Percentiles rank a stretch among this genome's conserved stretches.
Evolutionary conservation across 202 grass and related monocot species (phyloP).

Genomic region (Cymbopogon flexuosus): DNA sequence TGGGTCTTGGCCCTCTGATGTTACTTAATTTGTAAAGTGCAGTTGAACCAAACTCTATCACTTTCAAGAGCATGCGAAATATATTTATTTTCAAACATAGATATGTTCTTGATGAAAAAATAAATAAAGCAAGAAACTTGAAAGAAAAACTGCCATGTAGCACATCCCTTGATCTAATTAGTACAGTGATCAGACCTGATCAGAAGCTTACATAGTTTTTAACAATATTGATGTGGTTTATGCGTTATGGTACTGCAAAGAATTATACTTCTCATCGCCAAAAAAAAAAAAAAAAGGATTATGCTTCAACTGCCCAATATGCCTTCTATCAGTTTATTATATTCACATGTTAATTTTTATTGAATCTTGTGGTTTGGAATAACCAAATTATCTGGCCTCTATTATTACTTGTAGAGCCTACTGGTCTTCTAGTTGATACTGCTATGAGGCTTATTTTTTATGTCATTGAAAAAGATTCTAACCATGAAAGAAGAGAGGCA

Average conservation of each 20-base stretch:
- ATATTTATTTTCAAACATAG: neutral
- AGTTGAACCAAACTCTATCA: neutral
- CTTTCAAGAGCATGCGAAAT: neutral
- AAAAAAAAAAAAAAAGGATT: neutral
- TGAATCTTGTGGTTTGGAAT: neutral
- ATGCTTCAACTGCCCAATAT: neutral
- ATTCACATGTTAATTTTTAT: neutral
- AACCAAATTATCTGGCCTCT: neutral
- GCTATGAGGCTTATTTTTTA: slow-evolving; percentile 65
- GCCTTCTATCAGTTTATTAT: neutral
- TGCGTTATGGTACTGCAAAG: neutral
- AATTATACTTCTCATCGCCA: neutral
- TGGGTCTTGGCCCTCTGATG: too few species aligned
- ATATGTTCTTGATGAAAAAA: neutral
- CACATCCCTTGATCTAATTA: neutral
- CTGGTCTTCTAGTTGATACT: slow-evolving; percentile 78
- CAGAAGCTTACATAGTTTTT: neutral
- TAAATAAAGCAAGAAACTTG: neutral
- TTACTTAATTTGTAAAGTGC: neutral
- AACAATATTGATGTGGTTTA: neutral
- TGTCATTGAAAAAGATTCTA: slow-evolving; percentile 49
- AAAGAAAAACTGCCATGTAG: neutral
- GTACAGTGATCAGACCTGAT: neutral
- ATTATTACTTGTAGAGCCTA: slow-evolving; percentile 54
- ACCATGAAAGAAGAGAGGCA: slow-evolving; percentile 58